Evolutionary conservation across 2,329 filamentous ascomycete genomes (phyloP).

Genomic region (Sclerotinia spermophila): DNA sequence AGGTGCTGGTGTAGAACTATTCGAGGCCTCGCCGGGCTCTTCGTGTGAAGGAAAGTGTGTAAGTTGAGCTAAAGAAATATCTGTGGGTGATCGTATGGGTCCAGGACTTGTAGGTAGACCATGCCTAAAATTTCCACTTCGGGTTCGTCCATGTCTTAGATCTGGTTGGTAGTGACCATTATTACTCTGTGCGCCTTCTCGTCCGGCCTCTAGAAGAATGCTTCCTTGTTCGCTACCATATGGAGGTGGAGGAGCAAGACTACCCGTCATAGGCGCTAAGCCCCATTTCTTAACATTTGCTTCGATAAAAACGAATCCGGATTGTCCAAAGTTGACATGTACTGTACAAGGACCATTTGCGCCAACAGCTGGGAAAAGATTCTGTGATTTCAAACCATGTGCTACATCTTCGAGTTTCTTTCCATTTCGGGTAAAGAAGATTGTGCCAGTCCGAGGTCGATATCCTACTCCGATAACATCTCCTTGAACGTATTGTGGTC

Average conservation of each 20-base stretch:
- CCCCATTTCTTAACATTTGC: conserved; percentile 99
- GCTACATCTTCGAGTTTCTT: conserved; percentile 94
- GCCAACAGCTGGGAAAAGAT: conserved; percentile 97
- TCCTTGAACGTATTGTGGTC: conserved; percentile 81
- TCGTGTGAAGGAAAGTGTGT: conserved; percentile 65
- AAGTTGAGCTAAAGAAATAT: conserved; percentile 89
- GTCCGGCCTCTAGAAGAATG: conserved; percentile 84
- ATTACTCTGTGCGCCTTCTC: conserved; percentile 50
- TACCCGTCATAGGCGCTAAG: conserved; percentile 90
- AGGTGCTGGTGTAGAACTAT: conserved; percentile 36
- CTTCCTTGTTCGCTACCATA: conserved; percentile 97
- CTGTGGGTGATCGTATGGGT: conserved; percentile 84
- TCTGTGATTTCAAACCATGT: conserved; percentile 88
- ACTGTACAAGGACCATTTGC: conserved; percentile 89
- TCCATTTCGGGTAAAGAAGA: conserved; percentile 98
- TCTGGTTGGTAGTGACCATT: conserved; percentile 39
- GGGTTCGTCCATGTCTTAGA: conserved; percentile 62
- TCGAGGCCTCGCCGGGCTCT: conserved; percentile 54
- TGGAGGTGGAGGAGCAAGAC: conserved; percentile 87
- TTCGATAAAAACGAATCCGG: conserved; percentile 98
- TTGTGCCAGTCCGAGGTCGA: conserved; percentile 84
- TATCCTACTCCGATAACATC: conserved; percentile 97
- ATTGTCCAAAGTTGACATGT: conserved; percentile 96
- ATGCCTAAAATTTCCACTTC: conserved; percentile 74
- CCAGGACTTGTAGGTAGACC: conserved; percentile 77